Evolutionary conservation across 371 early-diverging fungal species (phyloP).

Genomic region (Globomyces sp.): DNA sequence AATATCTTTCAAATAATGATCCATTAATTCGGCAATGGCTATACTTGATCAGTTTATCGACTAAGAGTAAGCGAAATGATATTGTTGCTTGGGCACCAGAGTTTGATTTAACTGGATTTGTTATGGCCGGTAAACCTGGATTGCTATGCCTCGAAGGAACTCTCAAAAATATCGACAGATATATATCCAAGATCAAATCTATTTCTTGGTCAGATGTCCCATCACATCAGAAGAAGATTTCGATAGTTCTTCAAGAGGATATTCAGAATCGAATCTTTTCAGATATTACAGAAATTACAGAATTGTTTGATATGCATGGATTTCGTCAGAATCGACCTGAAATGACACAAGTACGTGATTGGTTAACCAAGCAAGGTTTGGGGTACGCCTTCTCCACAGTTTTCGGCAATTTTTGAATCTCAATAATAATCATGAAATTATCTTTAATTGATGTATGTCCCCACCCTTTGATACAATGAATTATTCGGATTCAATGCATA

Average conservation of each 20-base stretch:
- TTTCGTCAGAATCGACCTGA: too few species aligned
- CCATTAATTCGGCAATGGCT: neutral
- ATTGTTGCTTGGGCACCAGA: slow-evolving; percentile 16
- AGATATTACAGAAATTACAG: too few species aligned
- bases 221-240: slow-evolving; percentile 22
- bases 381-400: too few species aligned
- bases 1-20: too few species aligned
- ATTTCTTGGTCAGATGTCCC: slow-evolving; percentile 22
- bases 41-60: neutral
- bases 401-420: too few species aligned
- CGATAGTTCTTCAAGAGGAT: slow-evolving; percentile 11
- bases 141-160: slow-evolving; percentile 14
- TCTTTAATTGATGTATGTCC: too few species aligned
- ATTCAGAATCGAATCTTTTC: neutral
- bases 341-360: too few species aligned
- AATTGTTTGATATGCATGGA: too few species aligned
- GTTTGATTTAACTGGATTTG: slow-evolving; percentile 17
- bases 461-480: too few species aligned
- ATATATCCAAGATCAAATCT: slow-evolving; percentile 21
- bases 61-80: slow-evolving; percentile 12
- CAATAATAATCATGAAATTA: too few species aligned
- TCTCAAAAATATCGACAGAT: slow-evolving; percentile 8
- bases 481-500: too few species aligned
- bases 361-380: too few species aligned
- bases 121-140: slow-evolving; percentile 19